Percentiles rank a stretch among this genome's conserved stretches.
These are phyloP conservation scores for Pterocarpus macrocarpus DNA, from an alignment of 306 rosid species.

Conservation along the genomic window DNA sequence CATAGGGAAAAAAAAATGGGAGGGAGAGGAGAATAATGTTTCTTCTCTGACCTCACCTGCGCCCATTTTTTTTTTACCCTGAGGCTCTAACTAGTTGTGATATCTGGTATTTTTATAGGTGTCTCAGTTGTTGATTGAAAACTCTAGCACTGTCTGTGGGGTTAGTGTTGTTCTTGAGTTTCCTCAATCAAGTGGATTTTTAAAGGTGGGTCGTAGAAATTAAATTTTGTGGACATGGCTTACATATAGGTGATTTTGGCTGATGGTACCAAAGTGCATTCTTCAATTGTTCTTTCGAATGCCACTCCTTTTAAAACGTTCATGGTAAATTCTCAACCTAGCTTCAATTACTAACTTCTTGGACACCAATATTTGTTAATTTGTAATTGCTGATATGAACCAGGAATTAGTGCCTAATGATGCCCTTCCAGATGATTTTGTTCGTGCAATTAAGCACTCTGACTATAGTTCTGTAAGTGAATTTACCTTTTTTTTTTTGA, in stretches of 20 bases:
- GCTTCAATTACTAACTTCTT: conserved; percentile 23
- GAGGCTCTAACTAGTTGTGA: conserved; percentile 21
- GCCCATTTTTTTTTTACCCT: not conserved
- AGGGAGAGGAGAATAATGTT: conserved; percentile 25
- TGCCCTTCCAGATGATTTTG: conserved; percentile 80
- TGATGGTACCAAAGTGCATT: conserved; percentile 79
- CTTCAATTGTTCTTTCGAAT: conserved; percentile 86
- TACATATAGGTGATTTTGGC: conserved; percentile 73
- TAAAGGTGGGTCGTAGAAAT: conserved; percentile 40
- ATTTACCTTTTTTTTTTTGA: conserved; percentile 15
- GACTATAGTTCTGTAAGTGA: conserved; percentile 93
- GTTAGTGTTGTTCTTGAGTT: conserved; percentile 66
- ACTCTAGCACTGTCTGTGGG: conserved; percentile 79
- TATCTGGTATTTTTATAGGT: conserved; percentile 62
- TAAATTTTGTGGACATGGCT: conserved; percentile 44
- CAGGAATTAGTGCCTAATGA: conserved; percentile 81
- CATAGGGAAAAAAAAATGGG: not conserved
- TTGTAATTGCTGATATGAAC: conserved; percentile 42
- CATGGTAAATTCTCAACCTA: conserved; percentile 62
- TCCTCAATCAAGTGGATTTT: conserved; percentile 50
- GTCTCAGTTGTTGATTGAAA: conserved; percentile 70
- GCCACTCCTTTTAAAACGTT: conserved; percentile 94
- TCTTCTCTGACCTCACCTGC: conserved; percentile 7
- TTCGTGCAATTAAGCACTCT: conserved; percentile 69
- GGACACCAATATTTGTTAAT: conserved; percentile 37